These are phyloP conservation scores for Cornus florida DNA, from an alignment of 148 eudicot species.

Conservation along the genomic window DNA sequence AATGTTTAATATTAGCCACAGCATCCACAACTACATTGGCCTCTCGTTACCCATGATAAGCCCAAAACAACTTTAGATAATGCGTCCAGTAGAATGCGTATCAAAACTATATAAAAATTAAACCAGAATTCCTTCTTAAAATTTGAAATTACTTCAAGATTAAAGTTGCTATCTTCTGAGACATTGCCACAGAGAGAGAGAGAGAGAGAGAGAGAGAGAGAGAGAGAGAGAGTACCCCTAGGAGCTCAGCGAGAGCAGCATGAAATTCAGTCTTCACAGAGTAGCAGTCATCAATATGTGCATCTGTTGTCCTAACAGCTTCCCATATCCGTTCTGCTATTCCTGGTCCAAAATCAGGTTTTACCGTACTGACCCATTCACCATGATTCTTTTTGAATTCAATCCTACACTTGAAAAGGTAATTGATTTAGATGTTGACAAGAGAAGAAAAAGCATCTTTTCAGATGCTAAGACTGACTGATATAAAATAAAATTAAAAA, in stretches of 20 bases:
- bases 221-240: slow-evolving; percentile 56
- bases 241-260: slow-evolving; percentile 61
- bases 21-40: neutral
- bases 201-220: no score
- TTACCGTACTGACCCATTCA: slow-evolving; percentile 64
- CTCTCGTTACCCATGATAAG: neutral
- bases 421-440: slow-evolving; percentile 6
- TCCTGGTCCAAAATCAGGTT: slow-evolving; percentile 79
- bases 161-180: neutral
- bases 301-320: slow-evolving; percentile 56
- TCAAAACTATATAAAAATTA: no score
- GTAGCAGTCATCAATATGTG: slow-evolving; percentile 42
- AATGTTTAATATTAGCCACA: neutral
- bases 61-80: neutral
- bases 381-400: slow-evolving; percentile 90
- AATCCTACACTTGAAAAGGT: slow-evolving; percentile 34
- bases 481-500: neutral
- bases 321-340: slow-evolving; percentile 75
- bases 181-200: neutral
- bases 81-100: no score
- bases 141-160: neutral
- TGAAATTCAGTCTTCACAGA: slow-evolving; percentile 60
- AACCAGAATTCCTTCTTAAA: neutral
- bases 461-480: neutral
- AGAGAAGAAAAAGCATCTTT: neutral